phyloP scores from a whole-genome alignment of 768 basidiomycete species.

The Rhizopogon sp. region DNA sequence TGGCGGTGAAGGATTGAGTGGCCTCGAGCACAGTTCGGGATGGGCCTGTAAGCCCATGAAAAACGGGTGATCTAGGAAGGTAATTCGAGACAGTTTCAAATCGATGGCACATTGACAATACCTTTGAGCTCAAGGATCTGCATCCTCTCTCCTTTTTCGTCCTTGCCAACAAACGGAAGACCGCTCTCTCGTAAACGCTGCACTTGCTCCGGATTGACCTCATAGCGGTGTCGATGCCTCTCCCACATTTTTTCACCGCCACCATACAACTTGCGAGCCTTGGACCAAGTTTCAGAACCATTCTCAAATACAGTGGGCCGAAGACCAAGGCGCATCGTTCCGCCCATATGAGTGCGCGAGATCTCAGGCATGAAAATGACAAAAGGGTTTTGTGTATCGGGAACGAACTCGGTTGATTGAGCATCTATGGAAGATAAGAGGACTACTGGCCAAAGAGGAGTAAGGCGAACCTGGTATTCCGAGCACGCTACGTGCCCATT shows the following conservation, averaged over 20 bases:
- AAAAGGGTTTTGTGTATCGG: constrained; percentile 59
- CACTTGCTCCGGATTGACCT: constrained; percentile 90
- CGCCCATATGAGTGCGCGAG: constrained; percentile 96
- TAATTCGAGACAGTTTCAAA: not conserved
- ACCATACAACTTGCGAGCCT: constrained; percentile 77
- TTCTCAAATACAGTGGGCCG: constrained; percentile 90
- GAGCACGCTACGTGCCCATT: constrained; percentile 87
- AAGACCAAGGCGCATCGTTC: constrained; percentile 99
- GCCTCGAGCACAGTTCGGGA: constrained; percentile 97
- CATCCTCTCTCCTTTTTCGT: constrained; percentile 96
- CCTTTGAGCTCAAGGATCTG: constrained; percentile 87
- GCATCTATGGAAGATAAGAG: constrained; percentile 50
- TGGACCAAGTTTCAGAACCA: constrained; percentile 65
- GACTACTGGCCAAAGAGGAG: not conserved
- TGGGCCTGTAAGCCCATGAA: constrained; percentile 95
- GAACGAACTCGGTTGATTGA: constrained; percentile 77
- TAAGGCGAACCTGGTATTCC: constrained; percentile 52
- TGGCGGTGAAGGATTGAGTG: constrained; percentile 93
- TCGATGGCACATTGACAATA: constrained; percentile 27
- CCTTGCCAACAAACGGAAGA: constrained; percentile 79
- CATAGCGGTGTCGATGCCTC: constrained; percentile 92
- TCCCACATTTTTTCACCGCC: constrained; percentile 86
- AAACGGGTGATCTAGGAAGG: constrained; percentile 76
- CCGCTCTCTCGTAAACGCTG: constrained; percentile 66
- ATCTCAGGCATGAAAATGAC: constrained; percentile 99